Base-by-base conservation (phyloP, 2,329 filamentous ascomycete genomes). In the Cercospora sp. region DNA sequence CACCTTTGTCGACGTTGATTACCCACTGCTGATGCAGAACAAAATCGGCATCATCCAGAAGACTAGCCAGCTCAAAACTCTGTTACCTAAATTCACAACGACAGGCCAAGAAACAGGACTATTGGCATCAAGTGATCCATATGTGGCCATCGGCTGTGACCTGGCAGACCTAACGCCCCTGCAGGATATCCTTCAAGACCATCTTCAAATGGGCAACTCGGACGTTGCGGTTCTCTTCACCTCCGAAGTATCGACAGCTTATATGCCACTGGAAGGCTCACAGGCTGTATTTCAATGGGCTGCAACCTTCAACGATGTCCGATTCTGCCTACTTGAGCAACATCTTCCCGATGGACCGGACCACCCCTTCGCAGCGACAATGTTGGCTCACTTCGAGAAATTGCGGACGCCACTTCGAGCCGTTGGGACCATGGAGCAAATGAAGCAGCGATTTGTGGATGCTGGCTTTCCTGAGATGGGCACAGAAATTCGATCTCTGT, bases 171-270 rank as follows among this genome's bases (percentile, higher is more conserved):
- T 93, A 5, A 76, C 82, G 24, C 83, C 82, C 16, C 82, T 97
- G 9, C 83, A 89, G 66, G 76, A 81, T 5, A 83, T 87, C 3
- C 80, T 97, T 26, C 84, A 84, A 18, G 80, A 80, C 10, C 83
- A 90, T 55, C 77, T 92, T 2, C 82, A 89, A 45, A 77, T 90
- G 16, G 77, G 84, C 1, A 81, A 86, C 7, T 88, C 86, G 67
- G 83, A 85, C 2, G 85, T 97, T 2, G 75, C 76, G 3, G 74
- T 79, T 8, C 82, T 97, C 26, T 97, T 95, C 74, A 86, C 93
- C 28, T 93, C 93, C 0, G 94, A 98, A 80, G 93, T 97, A 13
- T 96, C 93, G 3, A 87, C 97, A 49, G 95, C 93, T 0, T 97
- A 97, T 75, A 96, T 97, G 92, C 88, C 93, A 66, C 87, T 88